Conservation (phyloP, 768 basidiomycete species). For the Amylocystis lapponica region DNA sequence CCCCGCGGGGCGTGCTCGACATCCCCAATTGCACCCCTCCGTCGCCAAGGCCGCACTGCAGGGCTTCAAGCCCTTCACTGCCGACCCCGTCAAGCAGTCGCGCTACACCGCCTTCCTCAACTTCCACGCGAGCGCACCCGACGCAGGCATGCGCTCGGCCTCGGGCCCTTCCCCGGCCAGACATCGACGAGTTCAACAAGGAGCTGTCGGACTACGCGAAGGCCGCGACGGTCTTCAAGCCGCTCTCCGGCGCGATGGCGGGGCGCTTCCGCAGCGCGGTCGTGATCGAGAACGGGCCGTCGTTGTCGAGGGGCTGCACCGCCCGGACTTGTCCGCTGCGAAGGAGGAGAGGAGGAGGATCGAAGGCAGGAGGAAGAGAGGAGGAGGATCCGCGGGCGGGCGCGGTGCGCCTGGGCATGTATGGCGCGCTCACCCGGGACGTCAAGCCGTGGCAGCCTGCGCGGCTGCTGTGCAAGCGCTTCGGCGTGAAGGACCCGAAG, state of each 20-base stretch:
- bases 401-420: constrained; percentile 87
- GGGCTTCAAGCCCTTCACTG: constrained; percentile 87
- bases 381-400: constrained; percentile 72
- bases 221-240: constrained; percentile 86
- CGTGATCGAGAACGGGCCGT: constrained; percentile 60
- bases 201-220: constrained; percentile 87
- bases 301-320: constrained; percentile 48
- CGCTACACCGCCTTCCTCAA: constrained; percentile 81
- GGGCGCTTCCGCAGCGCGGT: constrained; percentile 85
- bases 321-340: not conserved
- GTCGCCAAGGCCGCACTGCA: constrained; percentile 81
- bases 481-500: constrained; percentile 89
- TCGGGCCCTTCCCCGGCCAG: constrained; percentile 55
- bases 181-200: constrained; percentile 64
- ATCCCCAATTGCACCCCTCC: constrained; percentile 52
- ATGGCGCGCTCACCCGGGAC: constrained; percentile 80
- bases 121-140: constrained; percentile 55
- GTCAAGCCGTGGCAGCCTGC: constrained; percentile 72
- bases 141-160: constrained; percentile 36
- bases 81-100: constrained; percentile 71
- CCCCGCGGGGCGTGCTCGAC: constrained; percentile 30
- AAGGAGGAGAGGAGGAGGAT: constrained; percentile 16
- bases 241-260: constrained; percentile 88
- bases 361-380: constrained; percentile 40
- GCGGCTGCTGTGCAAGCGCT: constrained; percentile 86